Evolutionary conservation across 2,329 filamentous ascomycete genomes (phyloP), one percentile per base, ranked within the genome.

Genomic region (Sodiomyces alkalinus): DNA sequence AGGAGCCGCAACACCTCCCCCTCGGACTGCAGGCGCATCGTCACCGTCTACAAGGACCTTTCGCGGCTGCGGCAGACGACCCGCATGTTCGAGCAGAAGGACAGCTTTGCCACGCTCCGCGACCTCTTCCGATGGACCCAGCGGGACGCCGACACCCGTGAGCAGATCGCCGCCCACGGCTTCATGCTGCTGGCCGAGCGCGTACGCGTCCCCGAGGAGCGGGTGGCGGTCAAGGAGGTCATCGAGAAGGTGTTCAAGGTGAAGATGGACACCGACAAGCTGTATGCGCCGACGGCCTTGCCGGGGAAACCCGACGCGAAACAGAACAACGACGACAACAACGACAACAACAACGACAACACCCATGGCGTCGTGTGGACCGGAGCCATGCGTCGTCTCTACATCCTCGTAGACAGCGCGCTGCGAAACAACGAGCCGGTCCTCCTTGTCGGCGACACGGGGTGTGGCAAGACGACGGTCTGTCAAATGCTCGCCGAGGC

Each of bases 181-280:
- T 98, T 87, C 48, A 94, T 98, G 85, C 68, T 99, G 7, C 67
- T 99, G 26, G 90, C 79, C 1, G 90, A 98, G 55, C 74, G 92
- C 40, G 90, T 98, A 7, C 74, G 90, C n/a, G 86, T 94, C 41
- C 66, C 75, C 5, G 80, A 90, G 41, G 90, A 98, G 51, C 74
- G 86, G 20, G 51, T 69, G 6, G 81, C 81, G 3, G 85, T 99
- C 19, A 93, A 85, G 46, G 65, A 69, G 23, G 72, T 93, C 13
- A 87, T 99, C 27, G 87, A 98, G 51, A 77, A 71, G 26, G 77
- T 92, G 14, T 86, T 98, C 68, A 92, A 77, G 45, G 79, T 93
- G 19, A 71, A 66, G 22, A 77, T 99, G 35, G 71, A 93, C 36
- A 70, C 80, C 17, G 63, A 69, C 22, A 49, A 62, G 6, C 58